Evolutionary conservation across 1,139 yeast genomes (phyloP).

Genomic region (Yamadazyma kanchanaburiensis): DNA sequence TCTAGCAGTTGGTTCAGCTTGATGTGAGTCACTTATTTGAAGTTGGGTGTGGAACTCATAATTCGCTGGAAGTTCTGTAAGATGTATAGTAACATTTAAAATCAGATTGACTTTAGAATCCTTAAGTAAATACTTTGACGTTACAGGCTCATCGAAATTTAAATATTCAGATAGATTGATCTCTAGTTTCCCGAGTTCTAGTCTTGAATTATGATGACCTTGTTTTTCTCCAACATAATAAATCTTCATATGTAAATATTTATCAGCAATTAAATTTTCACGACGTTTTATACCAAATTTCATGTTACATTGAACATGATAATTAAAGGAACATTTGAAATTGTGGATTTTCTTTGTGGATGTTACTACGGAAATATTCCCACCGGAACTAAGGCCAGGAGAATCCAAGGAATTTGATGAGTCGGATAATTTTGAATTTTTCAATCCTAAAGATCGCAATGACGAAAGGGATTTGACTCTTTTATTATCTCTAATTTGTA

Average conservation of each 20-base stretch:
- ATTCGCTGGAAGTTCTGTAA: constrained; percentile 42
- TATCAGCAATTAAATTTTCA: constrained; percentile 38
- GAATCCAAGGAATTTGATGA: constrained; percentile 4
- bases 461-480: constrained; percentile 9
- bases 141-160: constrained; percentile 48
- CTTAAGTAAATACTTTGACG: constrained; percentile 65
- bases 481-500: constrained; percentile 33
- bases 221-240: constrained; percentile 39
- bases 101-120: constrained; percentile 83
- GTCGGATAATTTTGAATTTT: constrained; percentile 1
- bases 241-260: constrained; percentile 31
- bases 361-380: constrained; percentile 32
- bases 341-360: constrained; percentile 36
- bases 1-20: constrained; percentile 4
- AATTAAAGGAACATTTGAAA: constrained; percentile 42
- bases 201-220: constrained; percentile 24
- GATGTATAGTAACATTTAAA: constrained; percentile 42
- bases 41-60: constrained; percentile 42
- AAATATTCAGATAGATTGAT: constrained; percentile 74
- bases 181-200: constrained; percentile 61
- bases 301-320: constrained; percentile 36
- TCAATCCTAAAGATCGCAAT: constrained; percentile 2
- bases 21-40: constrained; percentile 25
- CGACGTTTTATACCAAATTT: constrained; percentile 33
- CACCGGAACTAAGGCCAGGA: constrained; percentile 13